Evolutionary conservation across 495 filamentous ascomycete species (phyloP), one percentile per base, ranked within the genome.

Genomic region (Darksidea phi): DNA sequence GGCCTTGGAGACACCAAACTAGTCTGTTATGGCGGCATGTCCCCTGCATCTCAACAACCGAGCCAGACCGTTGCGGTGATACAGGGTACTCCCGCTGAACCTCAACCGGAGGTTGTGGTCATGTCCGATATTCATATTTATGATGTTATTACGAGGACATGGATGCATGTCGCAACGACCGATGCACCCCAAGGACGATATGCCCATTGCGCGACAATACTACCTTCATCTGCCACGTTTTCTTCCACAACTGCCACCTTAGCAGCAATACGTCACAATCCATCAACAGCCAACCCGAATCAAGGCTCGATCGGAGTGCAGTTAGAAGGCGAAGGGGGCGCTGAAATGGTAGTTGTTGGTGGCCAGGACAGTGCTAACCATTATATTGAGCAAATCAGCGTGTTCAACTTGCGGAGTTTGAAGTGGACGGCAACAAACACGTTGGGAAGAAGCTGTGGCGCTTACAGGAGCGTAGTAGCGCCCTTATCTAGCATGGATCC

Each of bases 71-170:
- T 52, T 69, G 48, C 71, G 56, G 67, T 76, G 51, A 65, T 75
- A 46, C 56, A 70, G 59, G 51, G 62, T 53, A 49, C 74, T 26
- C 10, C 80, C 0, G 79, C 82, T 61, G 90, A 93, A 47, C 75
- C 84, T 24, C 90, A 94, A 63, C 85, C 89, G 24, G 94, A 97
- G 72, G 88, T 97, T 7, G 86, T 93, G 5, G 94, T 98, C 54
- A 96, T 97, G 91, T 95, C 91, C 8, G 94, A 98, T 77, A 92
- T 98, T 54, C 90, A 97, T 72, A 91, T 98, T 6, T 97, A 88
- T 69, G 94, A 98, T 71, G 89, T 94, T n/a, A 80, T 83, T 6
- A 86, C 88, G 0, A 86, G 81, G 64, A 86, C 83, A 32, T 98
- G 94, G 94, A 91, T 87, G 41, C 89, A 83, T 28, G 85, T 98